These are phyloP conservation scores for Neonectria coccinea DNA, from an alignment of 2,329 filamentous ascomycete species.

Conservation along the genomic window DNA sequence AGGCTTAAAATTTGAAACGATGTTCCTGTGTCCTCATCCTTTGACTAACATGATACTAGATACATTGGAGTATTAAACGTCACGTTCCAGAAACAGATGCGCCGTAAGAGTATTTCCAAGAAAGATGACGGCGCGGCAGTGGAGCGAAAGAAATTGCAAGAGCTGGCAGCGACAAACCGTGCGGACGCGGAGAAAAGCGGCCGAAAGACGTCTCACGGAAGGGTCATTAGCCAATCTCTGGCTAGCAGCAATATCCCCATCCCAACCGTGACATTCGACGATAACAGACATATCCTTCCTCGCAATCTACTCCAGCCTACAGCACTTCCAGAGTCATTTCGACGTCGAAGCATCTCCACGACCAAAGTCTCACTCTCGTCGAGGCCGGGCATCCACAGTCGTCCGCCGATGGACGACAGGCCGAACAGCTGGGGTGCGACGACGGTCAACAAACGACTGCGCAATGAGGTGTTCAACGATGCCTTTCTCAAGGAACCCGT, in stretches of 20 bases:
- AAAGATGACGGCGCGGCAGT: slow-evolving; percentile 58
- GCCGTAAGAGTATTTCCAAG: slow-evolving; percentile 69
- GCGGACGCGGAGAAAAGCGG: slow-evolving; percentile 34
- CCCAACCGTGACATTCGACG: slow-evolving; percentile 91
- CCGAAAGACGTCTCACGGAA: slow-evolving; percentile 37
- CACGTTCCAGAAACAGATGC: slow-evolving; percentile 87
- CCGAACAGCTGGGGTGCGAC: slow-evolving; percentile 88
- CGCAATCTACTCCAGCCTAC: slow-evolving; percentile 80
- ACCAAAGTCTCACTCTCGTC: slow-evolving; percentile 38
- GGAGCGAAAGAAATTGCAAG: slow-evolving; percentile 53
- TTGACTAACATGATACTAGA: slow-evolving; percentile 58
- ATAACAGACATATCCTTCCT: slow-evolving; percentile 93
- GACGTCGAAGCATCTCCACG: slow-evolving; percentile 51
- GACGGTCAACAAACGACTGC: slow-evolving; percentile 86
- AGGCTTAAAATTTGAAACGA: background rate
- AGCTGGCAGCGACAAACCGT: slow-evolving; percentile 39
- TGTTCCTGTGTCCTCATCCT: background rate
- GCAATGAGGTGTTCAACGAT: slow-evolving; percentile 92
- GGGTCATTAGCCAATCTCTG: slow-evolving; percentile 80
- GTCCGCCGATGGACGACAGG: slow-evolving; percentile 64
- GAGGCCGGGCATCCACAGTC: slow-evolving; percentile 23
- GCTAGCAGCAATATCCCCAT: slow-evolving; percentile 73
- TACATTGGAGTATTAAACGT: slow-evolving; percentile 98
- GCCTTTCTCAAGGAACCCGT: slow-evolving; percentile 89
- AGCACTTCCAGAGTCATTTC: slow-evolving; percentile 48